These are phyloP conservation scores for Entomortierella parvispora DNA, from an alignment of 192 early-diverging fungal species.

Conservation along the genomic window DNA sequence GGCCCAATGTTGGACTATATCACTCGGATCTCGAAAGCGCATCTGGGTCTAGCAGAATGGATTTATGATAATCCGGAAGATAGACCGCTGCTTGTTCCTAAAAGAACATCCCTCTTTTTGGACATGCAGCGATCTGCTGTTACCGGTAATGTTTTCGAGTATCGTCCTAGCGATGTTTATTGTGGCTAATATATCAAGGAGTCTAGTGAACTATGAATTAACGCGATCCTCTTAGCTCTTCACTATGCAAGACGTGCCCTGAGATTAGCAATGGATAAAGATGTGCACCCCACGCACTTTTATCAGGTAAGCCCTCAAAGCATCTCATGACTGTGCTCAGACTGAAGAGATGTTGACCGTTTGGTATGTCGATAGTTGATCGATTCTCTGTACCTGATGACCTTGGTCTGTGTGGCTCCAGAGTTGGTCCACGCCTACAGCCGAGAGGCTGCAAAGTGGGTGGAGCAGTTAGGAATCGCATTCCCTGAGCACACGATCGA, in stretches of 20 bases:
- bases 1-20: background rate
- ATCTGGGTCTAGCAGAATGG: constrained; percentile 20
- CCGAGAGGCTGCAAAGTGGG: constrained; percentile 23
- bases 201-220: background rate
- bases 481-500: constrained; percentile 13
- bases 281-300: constrained; percentile 1
- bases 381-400: constrained; percentile 23
- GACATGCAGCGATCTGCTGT: constrained; percentile 27
- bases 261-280: background rate
- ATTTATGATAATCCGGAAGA: constrained; percentile 11
- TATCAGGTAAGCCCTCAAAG: constrained; percentile 16
- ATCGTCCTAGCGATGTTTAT: background rate
- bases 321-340: too few species aligned
- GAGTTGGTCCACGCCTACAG: constrained; percentile 22
- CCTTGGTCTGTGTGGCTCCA: constrained; percentile 9
- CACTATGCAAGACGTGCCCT: constrained; percentile 7
- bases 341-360: too few species aligned
- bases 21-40: background rate
- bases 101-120: constrained; percentile 8
- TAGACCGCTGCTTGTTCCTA: background rate
- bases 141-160: constrained; percentile 8
- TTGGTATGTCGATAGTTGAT: constrained; percentile 14
- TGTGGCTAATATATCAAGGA: background rate
- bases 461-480: background rate
- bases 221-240: constrained; percentile 1